Percentiles rank a stretch among this genome's conserved stretches.
These are phyloP conservation scores for Nidularia pulvinata DNA, from an alignment of 768 basidiomycete genomes.

Conservation along the genomic window DNA sequence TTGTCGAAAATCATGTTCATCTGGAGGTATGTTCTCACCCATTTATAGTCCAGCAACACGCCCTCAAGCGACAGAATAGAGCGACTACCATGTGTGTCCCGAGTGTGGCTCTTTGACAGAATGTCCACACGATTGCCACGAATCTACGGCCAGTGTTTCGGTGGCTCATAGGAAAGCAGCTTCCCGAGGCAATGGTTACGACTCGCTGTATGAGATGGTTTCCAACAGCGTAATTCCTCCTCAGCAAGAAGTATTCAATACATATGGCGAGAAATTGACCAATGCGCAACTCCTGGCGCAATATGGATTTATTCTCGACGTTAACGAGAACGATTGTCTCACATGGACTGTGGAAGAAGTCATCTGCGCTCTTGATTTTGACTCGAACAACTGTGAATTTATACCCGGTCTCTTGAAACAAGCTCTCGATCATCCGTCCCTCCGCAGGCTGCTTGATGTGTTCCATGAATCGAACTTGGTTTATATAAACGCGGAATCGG, in stretches of 20 bases:
- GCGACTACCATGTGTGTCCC: conserved; percentile 72
- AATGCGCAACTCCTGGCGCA: conserved; percentile 67
- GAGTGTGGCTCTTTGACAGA: conserved; percentile 68
- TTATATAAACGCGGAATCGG: not conserved
- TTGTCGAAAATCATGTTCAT: conserved; percentile 67
- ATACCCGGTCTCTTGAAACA: not conserved
- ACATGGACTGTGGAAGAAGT: conserved; percentile 36
- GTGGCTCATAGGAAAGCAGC: not conserved
- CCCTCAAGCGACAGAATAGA: too few species aligned
- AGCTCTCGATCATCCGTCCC: not conserved
- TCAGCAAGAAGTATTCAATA: conserved; percentile 69
- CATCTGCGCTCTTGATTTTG: conserved; percentile 7
- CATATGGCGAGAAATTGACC: conserved; percentile 65
- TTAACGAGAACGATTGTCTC: conserved; percentile 66
- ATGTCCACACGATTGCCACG: conserved; percentile 57
- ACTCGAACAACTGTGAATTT: not conserved
- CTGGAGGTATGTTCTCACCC: conserved; percentile 60
- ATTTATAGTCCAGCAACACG: too few species aligned
- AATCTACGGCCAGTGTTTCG: conserved; percentile 6
- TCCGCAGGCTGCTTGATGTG: not conserved
- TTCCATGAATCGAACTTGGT: conserved; percentile 4
- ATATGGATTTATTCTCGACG: conserved; percentile 78
- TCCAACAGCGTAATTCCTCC: conserved; percentile 49
- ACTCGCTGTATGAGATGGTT: conserved; percentile 67
- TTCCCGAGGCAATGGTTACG: conserved; percentile 13